Evolutionary conservation across 208 protist species (phyloP), one percentile per base, ranked within the genome.

Genomic region (Hexamita inflata): DNA sequence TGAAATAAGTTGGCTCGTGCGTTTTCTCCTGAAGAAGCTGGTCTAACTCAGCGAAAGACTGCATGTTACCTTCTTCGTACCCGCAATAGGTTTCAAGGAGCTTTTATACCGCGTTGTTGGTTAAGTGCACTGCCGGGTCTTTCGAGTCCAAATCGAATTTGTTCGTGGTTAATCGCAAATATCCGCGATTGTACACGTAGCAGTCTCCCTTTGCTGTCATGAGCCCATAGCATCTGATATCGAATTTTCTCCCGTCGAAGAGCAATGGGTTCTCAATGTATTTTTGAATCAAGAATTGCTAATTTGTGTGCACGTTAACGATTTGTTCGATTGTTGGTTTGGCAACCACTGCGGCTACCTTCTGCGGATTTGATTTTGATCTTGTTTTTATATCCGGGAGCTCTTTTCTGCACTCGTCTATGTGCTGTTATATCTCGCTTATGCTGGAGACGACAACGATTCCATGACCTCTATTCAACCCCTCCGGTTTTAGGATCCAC

Each of bases 381-480:
- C n/a, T n/a, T n/a, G n/a, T n/a, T n/a, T n/a, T n/a, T n/a, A n/a
- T n/a, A n/a, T n/a, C n/a, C n/a, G n/a, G n/a, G n/a, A n/a, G n/a
- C n/a, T n/a, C 24, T 30, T 66, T 30, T 38, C 34, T 13, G 34
- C 34, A 70, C 42, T n/a, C 64, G 11, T 70, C 42, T 19, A 70
- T 45, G 35, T 70, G 40, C 35, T 40, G 11, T 49, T 49, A 4
- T n/a, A n/a, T 34, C 11, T 70, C 64, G 9, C 42, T 34, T 32
- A 38, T 15, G 9, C 9, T 70, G 2, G 38, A 32, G n/a, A 70
- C 64, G 26, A 70, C 40, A 9, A 45, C 9, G 11, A 70, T 70
- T n/a, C 64, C 64, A 45, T 34, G n/a, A 57, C 64, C 64, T 38
- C 64, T 70, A n/a, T 70, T 70, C 11, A 70, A 45, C 9, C 64